Percentiles rank a stretch among this genome's conserved stretches.
Evolutionary conservation across 2,329 filamentous ascomycete species (phyloP).

Genomic region (Phaeosphaeriaceae sp.): DNA sequence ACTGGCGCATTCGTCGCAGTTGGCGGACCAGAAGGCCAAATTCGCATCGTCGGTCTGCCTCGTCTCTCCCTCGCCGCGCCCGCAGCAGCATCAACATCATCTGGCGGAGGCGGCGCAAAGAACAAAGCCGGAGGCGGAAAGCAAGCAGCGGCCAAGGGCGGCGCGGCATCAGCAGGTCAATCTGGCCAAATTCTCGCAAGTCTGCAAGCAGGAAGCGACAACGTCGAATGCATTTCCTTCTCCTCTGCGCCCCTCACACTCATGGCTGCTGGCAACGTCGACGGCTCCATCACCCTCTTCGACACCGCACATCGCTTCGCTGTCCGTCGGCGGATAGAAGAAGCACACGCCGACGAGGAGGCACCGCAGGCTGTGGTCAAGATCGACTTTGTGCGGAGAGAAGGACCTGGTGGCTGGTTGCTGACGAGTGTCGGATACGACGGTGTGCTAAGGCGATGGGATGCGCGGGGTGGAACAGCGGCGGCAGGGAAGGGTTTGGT

Average conservation of each 20-base stretch:
- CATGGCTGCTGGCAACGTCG: constrained; percentile 69
- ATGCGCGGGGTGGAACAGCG: constrained; percentile 72
- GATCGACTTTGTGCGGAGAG: constrained; percentile 77
- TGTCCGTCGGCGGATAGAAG: constrained; percentile 79
- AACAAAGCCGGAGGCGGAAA: constrained; percentile 57
- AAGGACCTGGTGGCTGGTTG: constrained; percentile 63
- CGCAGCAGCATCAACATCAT: constrained; percentile 44
- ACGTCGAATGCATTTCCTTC: constrained; percentile 79
- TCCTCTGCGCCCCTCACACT: constrained; percentile 66
- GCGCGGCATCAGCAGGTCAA: constrained; percentile 54
- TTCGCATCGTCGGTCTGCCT: constrained; percentile 85
- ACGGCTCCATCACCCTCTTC: constrained; percentile 79
- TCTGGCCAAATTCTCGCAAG: constrained; percentile 80
- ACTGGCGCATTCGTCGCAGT: constrained; percentile 80
- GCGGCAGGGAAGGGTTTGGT: constrained; percentile 73
- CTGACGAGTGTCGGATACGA: constrained; percentile 92
- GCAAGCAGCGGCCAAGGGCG: constrained; percentile 50
- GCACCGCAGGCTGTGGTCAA: constrained; percentile 91
- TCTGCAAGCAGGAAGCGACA: constrained; percentile 78
- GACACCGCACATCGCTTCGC: constrained; percentile 87
- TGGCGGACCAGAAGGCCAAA: constrained; percentile 84
- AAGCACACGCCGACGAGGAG: constrained; percentile 74
- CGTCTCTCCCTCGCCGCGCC: constrained; percentile 55
- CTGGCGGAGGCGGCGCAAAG: constrained; percentile 55
- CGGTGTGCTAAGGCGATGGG: constrained; percentile 89